Conservation (phyloP, 306 rosid genomes). For the Sechiopsis laciniata region DNA sequence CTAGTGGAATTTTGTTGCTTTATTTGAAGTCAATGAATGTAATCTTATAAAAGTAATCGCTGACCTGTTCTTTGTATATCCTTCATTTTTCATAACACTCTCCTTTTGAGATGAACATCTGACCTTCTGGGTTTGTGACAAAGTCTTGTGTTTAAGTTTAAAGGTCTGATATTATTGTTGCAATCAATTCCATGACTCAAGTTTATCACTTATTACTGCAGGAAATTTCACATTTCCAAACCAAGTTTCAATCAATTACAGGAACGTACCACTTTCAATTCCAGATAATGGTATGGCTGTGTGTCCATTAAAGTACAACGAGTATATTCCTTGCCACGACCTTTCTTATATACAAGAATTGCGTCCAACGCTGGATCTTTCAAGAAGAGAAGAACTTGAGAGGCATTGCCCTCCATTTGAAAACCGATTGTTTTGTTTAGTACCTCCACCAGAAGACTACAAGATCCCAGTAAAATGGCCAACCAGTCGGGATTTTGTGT, state of each 20-base stretch:
- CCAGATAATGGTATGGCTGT: conserved; percentile 65
- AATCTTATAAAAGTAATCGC: background rate
- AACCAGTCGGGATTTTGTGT: conserved; percentile 81
- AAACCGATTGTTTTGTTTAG: conserved; percentile 74
- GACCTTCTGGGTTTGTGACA: conserved; percentile 1
- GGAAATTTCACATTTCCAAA: conserved; percentile 49
- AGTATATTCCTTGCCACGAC: conserved; percentile 71
- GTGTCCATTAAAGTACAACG: conserved; percentile 65
- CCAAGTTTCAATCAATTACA: conserved; percentile 51
- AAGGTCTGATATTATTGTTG: background rate
- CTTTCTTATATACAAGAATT: conserved; percentile 48
- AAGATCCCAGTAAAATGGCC: conserved; percentile 88
- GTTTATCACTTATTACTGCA: conserved; percentile 29
- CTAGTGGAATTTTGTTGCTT: background rate
- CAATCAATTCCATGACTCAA: background rate
- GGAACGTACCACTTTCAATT: conserved; percentile 45
- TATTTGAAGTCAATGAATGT: conserved; percentile 11
- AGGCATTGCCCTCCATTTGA: conserved; percentile 85
- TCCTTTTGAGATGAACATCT: background rate
- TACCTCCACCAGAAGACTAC: conserved; percentile 77
- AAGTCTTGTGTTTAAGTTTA: background rate
- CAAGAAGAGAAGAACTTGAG: conserved; percentile 74
- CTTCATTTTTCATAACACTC: conserved; percentile 1
- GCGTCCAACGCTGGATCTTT: conserved; percentile 48
- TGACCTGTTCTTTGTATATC: background rate